Conservation (phyloP, 1,139 yeast species). For the Diutina sp. region DNA sequence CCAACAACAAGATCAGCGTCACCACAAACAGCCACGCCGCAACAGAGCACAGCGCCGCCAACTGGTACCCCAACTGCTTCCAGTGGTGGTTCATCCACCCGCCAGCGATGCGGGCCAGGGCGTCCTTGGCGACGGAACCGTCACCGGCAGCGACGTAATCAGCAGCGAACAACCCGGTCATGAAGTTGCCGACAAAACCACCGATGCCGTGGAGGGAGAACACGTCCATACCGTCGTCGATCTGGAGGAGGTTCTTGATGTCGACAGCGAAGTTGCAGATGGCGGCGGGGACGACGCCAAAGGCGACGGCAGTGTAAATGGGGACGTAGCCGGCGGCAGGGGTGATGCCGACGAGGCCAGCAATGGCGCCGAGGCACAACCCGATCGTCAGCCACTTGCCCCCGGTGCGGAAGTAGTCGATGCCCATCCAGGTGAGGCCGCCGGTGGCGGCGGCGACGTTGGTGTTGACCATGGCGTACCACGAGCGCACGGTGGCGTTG, state of each 20-base stretch:
- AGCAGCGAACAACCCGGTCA: slow-evolving; percentile 90
- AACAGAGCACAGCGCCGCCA: slow-evolving; percentile 70
- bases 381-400: slow-evolving; percentile 94
- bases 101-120: slow-evolving; percentile 35
- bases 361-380: slow-evolving; percentile 84
- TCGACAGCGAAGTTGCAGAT: slow-evolving; percentile 80
- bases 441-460: slow-evolving; percentile 88
- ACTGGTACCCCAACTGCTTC: slow-evolving; percentile 83
- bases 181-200: slow-evolving; percentile 70
- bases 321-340: slow-evolving; percentile 98
- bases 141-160: slow-evolving; percentile 77
- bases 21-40: slow-evolving; percentile 73
- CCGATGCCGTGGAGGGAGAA: slow-evolving; percentile 93
- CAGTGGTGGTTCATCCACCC: slow-evolving; percentile 94
- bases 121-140: slow-evolving; percentile 31
- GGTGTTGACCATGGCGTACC: slow-evolving; percentile 88
- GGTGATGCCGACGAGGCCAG: slow-evolving; percentile 91
- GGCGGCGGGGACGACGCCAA: slow-evolving; percentile 70
- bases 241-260: slow-evolving; percentile 54
- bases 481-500: slow-evolving; percentile 79
- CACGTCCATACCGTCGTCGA: slow-evolving; percentile 94
- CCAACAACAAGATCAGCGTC: slow-evolving; percentile 56
- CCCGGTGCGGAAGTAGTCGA: slow-evolving; percentile 81
- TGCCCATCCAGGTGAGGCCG: slow-evolving; percentile 86
- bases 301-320: slow-evolving; percentile 72